phyloP scores from a whole-genome alignment of 2,329 filamentous ascomycete species.

The Trichoderma oligosporum region DNA sequence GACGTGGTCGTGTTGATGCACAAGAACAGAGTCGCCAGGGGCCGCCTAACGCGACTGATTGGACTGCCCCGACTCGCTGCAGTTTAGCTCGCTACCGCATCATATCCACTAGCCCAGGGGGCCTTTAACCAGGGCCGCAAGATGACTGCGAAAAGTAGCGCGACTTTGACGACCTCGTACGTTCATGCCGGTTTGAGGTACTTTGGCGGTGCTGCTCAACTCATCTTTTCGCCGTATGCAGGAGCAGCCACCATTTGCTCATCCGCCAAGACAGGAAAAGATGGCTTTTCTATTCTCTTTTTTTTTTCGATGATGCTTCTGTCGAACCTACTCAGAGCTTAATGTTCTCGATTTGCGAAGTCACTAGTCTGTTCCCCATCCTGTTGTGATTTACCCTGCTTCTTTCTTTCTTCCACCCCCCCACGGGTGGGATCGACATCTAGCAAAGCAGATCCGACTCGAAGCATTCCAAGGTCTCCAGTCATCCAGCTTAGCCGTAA shows the following conservation, averaged over 20 bases:
- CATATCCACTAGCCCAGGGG: constrained; percentile 19
- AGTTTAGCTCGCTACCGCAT: constrained; percentile 23
- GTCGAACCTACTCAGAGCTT: background rate
- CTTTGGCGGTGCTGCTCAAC: too few relatives aligned
- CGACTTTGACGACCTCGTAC: constrained; percentile 9
- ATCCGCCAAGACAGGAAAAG: constrained; percentile 6
- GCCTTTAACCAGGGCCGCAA: constrained; percentile 12
- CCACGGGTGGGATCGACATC: constrained; percentile 11
- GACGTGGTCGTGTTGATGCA: constrained; percentile 29
- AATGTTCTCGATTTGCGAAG: background rate
- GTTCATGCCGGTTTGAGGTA: background rate
- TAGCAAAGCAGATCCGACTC: constrained; percentile 16
- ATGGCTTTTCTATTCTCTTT: background rate
- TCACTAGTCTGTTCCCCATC: background rate
- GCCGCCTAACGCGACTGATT: constrained; percentile 26
- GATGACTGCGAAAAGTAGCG: constrained; percentile 17
- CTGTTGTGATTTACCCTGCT: background rate
- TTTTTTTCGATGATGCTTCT: constrained; percentile 5
- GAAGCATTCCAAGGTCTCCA: constrained; percentile 12
- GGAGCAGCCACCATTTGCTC: background rate
- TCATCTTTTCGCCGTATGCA: constrained; percentile 16
- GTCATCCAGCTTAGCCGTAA: background rate
- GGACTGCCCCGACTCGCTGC: constrained; percentile 24
- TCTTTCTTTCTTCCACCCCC: background rate
- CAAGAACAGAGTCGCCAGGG: constrained; percentile 20